Percentiles rank a stretch among this genome's conserved stretches.
Evolutionary conservation across 495 filamentous ascomycete species (phyloP).

Genomic region (Penicillium lagena): DNA sequence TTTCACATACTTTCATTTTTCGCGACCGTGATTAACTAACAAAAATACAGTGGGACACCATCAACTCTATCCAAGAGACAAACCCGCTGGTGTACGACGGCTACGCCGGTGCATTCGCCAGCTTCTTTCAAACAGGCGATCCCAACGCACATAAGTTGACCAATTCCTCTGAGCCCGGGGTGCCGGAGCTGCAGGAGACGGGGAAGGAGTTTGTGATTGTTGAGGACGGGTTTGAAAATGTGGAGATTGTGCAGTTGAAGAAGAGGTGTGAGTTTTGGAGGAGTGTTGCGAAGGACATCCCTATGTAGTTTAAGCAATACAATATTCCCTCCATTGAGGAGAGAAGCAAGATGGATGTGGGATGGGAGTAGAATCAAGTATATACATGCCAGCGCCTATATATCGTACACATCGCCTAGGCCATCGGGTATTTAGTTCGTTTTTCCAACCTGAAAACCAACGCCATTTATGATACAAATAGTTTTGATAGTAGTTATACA

Average conservation of each 20-base stretch:
- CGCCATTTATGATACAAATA: conserved; percentile 19
- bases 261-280: conserved; percentile 50
- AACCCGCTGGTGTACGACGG: conserved; percentile 50
- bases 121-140: conserved; percentile 53
- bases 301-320: conserved; percentile 16
- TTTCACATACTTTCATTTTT: neutral
- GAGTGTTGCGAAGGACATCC: conserved; percentile 31
- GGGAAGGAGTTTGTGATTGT: conserved; percentile 47
- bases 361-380: too few species aligned
- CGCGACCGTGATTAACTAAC: neutral
- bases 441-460: conserved; percentile 8
- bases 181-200: conserved; percentile 32
- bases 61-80: conserved; percentile 47
- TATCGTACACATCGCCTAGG: conserved; percentile 1
- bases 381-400: too few species aligned
- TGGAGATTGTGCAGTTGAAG: conserved; percentile 28
- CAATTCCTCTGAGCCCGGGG: conserved; percentile 29
- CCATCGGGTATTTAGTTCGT: conserved; percentile 8
- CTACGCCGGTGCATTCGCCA: conserved; percentile 53
- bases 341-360: too few species aligned
- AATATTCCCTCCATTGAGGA: too few species aligned
- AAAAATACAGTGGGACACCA: conserved; percentile 43
- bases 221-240: conserved; percentile 33
- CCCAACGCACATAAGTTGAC: conserved; percentile 55
- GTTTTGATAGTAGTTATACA: conserved; percentile 5